A percentile compares a stretch with the other conserved stretches of the same genome.
Conservation (phyloP, 2,329 filamentous ascomycete species). For the Alternaria brassicae region DNA sequence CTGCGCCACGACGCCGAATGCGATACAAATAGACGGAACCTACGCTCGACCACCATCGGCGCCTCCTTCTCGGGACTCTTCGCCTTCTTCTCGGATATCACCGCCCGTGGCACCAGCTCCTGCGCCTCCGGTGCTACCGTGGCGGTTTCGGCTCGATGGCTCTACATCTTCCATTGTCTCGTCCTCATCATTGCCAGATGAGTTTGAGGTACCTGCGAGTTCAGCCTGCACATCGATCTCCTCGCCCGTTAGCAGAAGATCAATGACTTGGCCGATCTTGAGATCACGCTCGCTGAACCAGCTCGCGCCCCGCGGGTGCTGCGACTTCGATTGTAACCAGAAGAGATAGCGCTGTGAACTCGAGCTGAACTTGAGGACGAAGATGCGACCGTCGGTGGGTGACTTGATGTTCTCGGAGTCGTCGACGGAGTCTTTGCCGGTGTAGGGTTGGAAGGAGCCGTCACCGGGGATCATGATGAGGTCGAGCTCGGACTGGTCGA, state of each 20-base stretch:
- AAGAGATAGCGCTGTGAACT: slow-evolving; percentile 92
- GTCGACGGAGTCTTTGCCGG: slow-evolving; percentile 58
- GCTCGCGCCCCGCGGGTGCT: slow-evolving; percentile 71
- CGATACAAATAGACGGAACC: slow-evolving; percentile 63
- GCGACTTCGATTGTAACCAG: slow-evolving; percentile 93
- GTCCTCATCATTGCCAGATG: slow-evolving; percentile 63
- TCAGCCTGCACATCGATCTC: slow-evolving; percentile 81
- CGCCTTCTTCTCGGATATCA: slow-evolving; percentile 88
- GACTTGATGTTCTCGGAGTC: slow-evolving; percentile 67
- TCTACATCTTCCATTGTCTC: slow-evolving; percentile 70
- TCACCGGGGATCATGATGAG: slow-evolving; percentile 93
- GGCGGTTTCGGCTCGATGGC: slow-evolving; percentile 40
- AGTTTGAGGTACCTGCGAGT: slow-evolving; percentile 66
- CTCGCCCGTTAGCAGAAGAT: slow-evolving; percentile 84
- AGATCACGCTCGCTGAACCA: slow-evolving; percentile 86
- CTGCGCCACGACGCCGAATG: slow-evolving; percentile 47
- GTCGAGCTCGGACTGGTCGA: slow-evolving; percentile 81
- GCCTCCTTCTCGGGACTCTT: slow-evolving; percentile 87
- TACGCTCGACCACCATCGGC: slow-evolving; percentile 99
- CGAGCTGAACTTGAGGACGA: slow-evolving; percentile 90
- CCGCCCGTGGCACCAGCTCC: slow-evolving; percentile 88
- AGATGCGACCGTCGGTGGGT: slow-evolving; percentile 83
- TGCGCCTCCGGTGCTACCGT: slow-evolving; percentile 72
- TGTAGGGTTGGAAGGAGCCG: slow-evolving; percentile 83
- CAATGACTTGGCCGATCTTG: slow-evolving; percentile 87